These are phyloP conservation scores for Aspergillus sp. DNA, from an alignment of 2,329 filamentous ascomycete genomes.

Conservation along the genomic window DNA sequence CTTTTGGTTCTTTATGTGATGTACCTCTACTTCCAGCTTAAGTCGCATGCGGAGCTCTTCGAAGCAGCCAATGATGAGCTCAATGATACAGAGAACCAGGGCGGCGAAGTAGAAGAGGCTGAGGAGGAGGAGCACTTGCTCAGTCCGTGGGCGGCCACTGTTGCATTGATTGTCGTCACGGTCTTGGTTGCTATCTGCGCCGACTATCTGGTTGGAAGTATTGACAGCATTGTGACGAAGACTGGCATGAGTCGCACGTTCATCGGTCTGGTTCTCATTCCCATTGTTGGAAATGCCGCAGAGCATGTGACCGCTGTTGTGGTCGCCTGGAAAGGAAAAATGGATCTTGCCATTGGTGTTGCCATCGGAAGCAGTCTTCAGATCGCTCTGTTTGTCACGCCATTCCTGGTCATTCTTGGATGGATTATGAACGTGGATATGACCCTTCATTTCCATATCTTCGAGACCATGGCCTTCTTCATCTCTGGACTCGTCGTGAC, in stretches of 20 bases:
- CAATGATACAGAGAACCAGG: slow-evolving; percentile 43
- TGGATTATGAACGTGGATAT: slow-evolving; percentile 74
- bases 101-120: slow-evolving; percentile 38
- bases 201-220: slow-evolving; percentile 75
- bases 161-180: slow-evolving; percentile 70
- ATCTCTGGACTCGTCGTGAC: slow-evolving; percentile 73
- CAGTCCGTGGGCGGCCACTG: slow-evolving; percentile 63
- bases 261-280: slow-evolving; percentile 77
- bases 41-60: slow-evolving; percentile 72
- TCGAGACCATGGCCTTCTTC: slow-evolving; percentile 77
- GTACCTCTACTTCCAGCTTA: slow-evolving; percentile 77
- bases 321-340: slow-evolving; percentile 73
- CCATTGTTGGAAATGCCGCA: slow-evolving; percentile 80
- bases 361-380: slow-evolving; percentile 81
- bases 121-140: slow-evolving; percentile 56
- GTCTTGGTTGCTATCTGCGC: slow-evolving; percentile 72
- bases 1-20: slow-evolving; percentile 72
- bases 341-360: slow-evolving; percentile 70
- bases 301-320: slow-evolving; percentile 82
- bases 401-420: slow-evolving; percentile 75
- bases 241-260: slow-evolving; percentile 77
- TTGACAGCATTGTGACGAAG: slow-evolving; percentile 69
- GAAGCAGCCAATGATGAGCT: slow-evolving; percentile 47
- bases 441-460: slow-evolving; percentile 78
- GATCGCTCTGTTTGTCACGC: slow-evolving; percentile 79